phyloP scores from a whole-genome alignment of 768 basidiomycete species.

The Serendipita sp. region DNA sequence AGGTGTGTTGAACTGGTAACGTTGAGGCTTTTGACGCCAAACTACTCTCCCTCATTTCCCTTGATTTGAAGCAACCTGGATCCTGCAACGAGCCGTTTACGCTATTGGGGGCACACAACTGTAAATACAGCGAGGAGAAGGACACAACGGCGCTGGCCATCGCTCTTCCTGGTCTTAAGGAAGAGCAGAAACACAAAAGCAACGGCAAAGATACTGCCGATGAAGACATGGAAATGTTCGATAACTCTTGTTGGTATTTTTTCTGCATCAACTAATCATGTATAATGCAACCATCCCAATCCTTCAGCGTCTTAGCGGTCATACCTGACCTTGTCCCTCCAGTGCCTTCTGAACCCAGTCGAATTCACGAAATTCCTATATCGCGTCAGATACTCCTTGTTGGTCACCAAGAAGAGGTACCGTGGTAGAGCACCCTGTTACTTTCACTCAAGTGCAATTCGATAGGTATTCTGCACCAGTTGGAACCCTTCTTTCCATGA shows the following conservation, averaged over 20 bases:
- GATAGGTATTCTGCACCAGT: neutral
- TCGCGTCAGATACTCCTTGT: neutral
- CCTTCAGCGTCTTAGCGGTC: neutral
- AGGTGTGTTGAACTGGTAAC: conserved; percentile 15
- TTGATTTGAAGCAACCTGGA: conserved; percentile 31
- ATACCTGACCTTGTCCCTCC: neutral
- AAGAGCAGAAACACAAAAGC: conserved; percentile 5
- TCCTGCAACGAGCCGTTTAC: conserved; percentile 57
- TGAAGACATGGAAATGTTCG: conserved; percentile 6
- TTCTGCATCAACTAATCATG: neutral
- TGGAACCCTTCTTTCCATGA: neutral
- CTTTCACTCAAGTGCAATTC: neutral
- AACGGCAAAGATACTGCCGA: conserved; percentile 3
- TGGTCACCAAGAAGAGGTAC: neutral
- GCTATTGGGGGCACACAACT: conserved; percentile 57
- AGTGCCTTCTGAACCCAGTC: neutral
- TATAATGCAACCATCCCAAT: neutral
- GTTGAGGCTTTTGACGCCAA: neutral
- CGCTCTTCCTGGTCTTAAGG: conserved; percentile 8
- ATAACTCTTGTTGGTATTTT: neutral
- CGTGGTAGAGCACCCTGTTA: neutral
- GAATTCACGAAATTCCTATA: neutral
- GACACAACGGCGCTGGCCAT: conserved; percentile 9
- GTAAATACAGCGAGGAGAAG: conserved; percentile 17
- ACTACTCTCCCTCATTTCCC: neutral